Evolutionary conservation across 2,329 filamentous ascomycete species (phyloP), one percentile per base, ranked within the genome.

Genomic region (Trichoderma simmonsii): DNA sequence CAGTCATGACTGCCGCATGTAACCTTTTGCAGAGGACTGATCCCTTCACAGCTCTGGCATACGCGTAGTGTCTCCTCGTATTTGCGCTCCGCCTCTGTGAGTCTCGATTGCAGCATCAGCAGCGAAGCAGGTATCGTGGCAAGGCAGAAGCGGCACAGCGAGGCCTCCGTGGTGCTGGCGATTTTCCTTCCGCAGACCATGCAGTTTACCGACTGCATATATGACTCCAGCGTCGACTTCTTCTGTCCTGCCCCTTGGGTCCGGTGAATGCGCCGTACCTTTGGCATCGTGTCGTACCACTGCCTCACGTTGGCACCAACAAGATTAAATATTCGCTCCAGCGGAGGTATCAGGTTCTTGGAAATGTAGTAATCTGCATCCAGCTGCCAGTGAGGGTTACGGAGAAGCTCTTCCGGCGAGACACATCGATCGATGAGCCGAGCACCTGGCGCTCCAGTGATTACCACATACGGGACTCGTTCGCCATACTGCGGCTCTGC

Each of bases 271-370:
- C 92, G 90, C 78, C 94, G 92, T 24, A 96, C 86, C 80, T 97
- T 97, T 60, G 95, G 95, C 94, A 98, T 97, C 81, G 98, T 94
- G 74, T 97, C 94, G 78, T 94, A 98, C 96, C 96, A 99, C 72
- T 89, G 88, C 21, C 93, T 85, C 0, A 98, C 93, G 79, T 96
- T 97, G 36, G 94, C 96, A 7, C 96, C 96, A 3, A 98, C 93
- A 3, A 99, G 90, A 78, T 96, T 97, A 84, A 99, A 98, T 75
- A 99, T 98, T 32, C 96, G 91, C 81, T 98, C 95, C 0, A 99
- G 87, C 0, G 96, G 96, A 6, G 96, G 96, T 64, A 99, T 97
- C 9, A 99, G 80, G 79, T 98, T 98, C 84, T 98, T 98, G 21
- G 88, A 90, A 77, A 99, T 98, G 83, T 99, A 99, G 82, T 99